Evolutionary conservation across 345 rosid genomes (phyloP).

Genomic region (Eucalyptus tenuipes): DNA sequence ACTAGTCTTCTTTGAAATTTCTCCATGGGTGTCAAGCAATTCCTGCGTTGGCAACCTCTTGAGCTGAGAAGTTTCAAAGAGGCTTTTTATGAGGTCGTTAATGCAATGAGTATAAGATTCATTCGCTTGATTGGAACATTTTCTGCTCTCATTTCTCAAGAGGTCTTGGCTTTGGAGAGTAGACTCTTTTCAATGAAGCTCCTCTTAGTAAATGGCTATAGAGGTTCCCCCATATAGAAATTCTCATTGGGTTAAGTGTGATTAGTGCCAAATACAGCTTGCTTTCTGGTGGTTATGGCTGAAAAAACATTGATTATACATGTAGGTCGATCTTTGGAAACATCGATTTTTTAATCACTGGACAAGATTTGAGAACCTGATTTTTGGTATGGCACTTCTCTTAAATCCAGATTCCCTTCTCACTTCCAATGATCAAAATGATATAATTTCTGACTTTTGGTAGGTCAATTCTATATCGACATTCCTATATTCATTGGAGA

Average conservation of each 20-base stretch:
- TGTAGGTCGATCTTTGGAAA: neutral
- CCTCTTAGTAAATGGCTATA: neutral
- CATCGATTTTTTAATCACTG: neutral
- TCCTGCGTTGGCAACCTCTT: neutral
- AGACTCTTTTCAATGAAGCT: neutral
- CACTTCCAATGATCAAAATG: neutral
- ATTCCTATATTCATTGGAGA: neutral
- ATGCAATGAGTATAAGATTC: neutral
- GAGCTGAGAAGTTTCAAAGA: neutral
- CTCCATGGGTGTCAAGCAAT: neutral
- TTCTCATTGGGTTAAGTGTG: neutral
- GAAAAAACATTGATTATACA: neutral
- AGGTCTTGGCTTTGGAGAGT: neutral
- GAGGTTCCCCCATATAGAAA: neutral
- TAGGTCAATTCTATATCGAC: neutral
- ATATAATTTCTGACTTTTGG: neutral
- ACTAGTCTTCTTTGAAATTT: neutral
- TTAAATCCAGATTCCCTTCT: neutral
- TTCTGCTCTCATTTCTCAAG: neutral
- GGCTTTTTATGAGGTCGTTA: neutral
- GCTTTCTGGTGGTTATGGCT: neutral
- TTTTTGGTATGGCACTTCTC: neutral
- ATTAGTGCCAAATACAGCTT: neutral
- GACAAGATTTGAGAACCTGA: neutral
- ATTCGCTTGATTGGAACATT: neutral